phyloP scores from a whole-genome alignment of 2,329 filamentous ascomycete genomes.

The Cryoendolithus antarcticus region DNA sequence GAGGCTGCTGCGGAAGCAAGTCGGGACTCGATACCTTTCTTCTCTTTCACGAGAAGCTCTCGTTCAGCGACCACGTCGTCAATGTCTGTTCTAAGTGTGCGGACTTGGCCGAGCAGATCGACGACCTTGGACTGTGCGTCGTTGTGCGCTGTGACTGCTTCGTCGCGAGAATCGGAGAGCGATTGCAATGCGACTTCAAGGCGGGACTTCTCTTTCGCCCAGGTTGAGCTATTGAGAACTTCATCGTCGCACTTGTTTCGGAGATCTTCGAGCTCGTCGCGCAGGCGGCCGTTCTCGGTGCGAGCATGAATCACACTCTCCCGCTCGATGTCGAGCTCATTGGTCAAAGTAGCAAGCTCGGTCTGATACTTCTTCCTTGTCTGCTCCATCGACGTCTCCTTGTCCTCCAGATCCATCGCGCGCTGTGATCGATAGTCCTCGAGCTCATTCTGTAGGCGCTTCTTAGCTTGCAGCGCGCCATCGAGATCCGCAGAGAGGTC shows the following conservation, averaged over 20 bases:
- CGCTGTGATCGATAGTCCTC: slow-evolving; percentile 94
- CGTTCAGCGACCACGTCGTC: slow-evolving; percentile 80
- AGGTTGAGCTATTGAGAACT: slow-evolving; percentile 91
- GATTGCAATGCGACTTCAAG: slow-evolving; percentile 83
- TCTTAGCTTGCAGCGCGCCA: slow-evolving; percentile 75
- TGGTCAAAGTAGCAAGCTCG: slow-evolving; percentile 78
- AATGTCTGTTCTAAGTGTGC: slow-evolving; percentile 66
- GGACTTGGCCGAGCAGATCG: slow-evolving; percentile 76
- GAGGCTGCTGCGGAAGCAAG: slow-evolving; percentile 78
- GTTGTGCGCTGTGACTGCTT: slow-evolving; percentile 84
- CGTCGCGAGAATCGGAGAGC: slow-evolving; percentile 80
- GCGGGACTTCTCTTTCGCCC: slow-evolving; percentile 94
- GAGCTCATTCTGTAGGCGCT: slow-evolving; percentile 87
- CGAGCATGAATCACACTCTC: slow-evolving; percentile 79
- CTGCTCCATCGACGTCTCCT: slow-evolving; percentile 90
- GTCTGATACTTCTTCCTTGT: slow-evolving; percentile 94
- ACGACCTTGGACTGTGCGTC: slow-evolving; percentile 92
- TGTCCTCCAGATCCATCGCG: slow-evolving; percentile 93
- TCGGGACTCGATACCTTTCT: slow-evolving; percentile 74
- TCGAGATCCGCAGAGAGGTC: slow-evolving; percentile 85
- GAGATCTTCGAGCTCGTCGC: slow-evolving; percentile 92
- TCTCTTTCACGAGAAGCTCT: slow-evolving; percentile 74
- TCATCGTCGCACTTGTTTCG: slow-evolving; percentile 97
- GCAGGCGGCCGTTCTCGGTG: slow-evolving; percentile 71
- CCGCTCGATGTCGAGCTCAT: slow-evolving; percentile 84